Conservation (phyloP, 768 basidiomycete genomes). For the Trametes sanguinea region DNA sequence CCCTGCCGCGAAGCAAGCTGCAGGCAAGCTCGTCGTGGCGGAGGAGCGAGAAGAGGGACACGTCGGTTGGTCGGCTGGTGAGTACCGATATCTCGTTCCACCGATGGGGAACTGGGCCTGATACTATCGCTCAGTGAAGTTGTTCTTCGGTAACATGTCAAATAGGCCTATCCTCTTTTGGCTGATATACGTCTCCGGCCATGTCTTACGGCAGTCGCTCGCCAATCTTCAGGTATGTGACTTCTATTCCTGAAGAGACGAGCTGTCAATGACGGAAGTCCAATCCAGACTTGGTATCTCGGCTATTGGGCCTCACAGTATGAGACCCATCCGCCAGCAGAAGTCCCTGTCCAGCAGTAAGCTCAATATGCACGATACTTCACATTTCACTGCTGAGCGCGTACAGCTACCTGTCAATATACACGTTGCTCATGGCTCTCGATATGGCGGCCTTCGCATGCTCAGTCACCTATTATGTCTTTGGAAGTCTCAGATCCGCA, state of each 20-base stretch:
- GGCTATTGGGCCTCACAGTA: constrained; percentile 36
- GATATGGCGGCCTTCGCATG: background rate
- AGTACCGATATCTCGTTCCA: background rate
- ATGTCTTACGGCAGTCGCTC: background rate
- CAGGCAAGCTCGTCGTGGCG: constrained; percentile 60
- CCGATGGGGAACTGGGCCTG: background rate
- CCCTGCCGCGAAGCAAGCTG: constrained; percentile 26
- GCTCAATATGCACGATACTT: background rate
- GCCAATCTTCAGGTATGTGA: constrained; percentile 5
- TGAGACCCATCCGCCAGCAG: constrained; percentile 9
- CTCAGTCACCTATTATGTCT: constrained; percentile 38
- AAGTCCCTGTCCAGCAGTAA: constrained; percentile 24
- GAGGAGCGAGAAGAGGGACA: constrained; percentile 66
- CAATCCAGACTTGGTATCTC: constrained; percentile 43
- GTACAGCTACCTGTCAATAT: constrained; percentile 50
- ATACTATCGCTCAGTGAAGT: background rate
- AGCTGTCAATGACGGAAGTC: background rate
- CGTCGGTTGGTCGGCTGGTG: constrained; percentile 49
- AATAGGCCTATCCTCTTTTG: constrained; percentile 5
- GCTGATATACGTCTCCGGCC: constrained; percentile 4
- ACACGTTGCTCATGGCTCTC: constrained; percentile 39
- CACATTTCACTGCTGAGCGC: background rate
- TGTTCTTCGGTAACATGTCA: constrained; percentile 10
- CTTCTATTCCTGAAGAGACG: too few relatives aligned
- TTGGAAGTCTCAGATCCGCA: constrained; percentile 55